A percentile compares a stretch with the other conserved stretches of the same genome.
These are phyloP conservation scores for Solanum sitiens DNA, from an alignment of 257 asterid genomes.

Conservation along the genomic window DNA sequence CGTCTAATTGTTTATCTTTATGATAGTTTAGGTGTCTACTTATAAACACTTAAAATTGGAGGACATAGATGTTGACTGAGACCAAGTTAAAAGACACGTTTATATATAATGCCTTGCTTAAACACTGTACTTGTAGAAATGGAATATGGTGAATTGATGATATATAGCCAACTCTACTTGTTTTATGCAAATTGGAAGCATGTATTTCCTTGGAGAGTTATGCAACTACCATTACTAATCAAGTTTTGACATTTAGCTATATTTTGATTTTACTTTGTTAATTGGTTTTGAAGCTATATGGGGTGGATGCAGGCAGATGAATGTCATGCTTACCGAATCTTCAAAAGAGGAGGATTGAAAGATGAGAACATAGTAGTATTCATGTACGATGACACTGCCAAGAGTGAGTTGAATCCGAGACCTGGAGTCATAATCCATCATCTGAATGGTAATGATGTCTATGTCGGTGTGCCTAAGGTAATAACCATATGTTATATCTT, in stretches of 20 bases:
- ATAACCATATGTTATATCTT: not conserved
- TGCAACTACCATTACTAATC: not conserved
- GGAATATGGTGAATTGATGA: too few relatives aligned
- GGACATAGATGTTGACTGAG: too few relatives aligned
- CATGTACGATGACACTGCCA: constrained; percentile 87
- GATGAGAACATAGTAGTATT: constrained; percentile 80
- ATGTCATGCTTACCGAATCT: constrained; percentile 81
- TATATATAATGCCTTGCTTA: too few relatives aligned
- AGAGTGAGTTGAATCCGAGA: constrained; percentile 49
- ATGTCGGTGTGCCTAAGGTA: constrained; percentile 88
- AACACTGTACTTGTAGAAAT: too few relatives aligned
- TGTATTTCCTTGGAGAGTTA: not conserved
- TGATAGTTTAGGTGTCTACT: too few relatives aligned
- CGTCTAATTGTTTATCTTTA: too few relatives aligned
- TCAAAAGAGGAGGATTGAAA: constrained; percentile 66
- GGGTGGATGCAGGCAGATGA: constrained; percentile 55
- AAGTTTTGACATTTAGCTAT: not conserved
- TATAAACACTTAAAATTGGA: too few relatives aligned
- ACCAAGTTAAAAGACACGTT: too few relatives aligned
- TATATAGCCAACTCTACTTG: too few relatives aligned
- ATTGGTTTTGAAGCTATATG: not conserved
- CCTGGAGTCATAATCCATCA: constrained; percentile 64
- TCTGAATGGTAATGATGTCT: constrained; percentile 66
- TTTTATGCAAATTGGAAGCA: too few relatives aligned
- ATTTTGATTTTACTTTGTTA: not conserved